Percentiles rank a stretch among this genome's conserved stretches.
Evolutionary conservation across 2,329 filamentous ascomycete species (phyloP).

Genomic region (Magnaporthales sp.): DNA sequence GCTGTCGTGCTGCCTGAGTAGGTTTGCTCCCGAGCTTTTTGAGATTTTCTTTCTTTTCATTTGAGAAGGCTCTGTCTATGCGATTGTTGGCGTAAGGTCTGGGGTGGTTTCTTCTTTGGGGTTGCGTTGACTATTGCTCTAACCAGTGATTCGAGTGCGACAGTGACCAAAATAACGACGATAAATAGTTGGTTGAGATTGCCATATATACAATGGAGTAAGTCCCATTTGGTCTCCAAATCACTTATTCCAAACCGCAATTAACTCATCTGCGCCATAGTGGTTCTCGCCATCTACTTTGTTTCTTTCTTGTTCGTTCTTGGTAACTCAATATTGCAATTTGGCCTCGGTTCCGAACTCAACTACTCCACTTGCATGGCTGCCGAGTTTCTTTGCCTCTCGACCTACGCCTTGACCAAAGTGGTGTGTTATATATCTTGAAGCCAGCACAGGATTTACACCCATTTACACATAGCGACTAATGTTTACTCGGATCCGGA

Average conservation of each 20-base stretch:
- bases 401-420: background rate
- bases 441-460: background rate
- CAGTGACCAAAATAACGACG: background rate
- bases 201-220: conserved; percentile 3
- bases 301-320: conserved; percentile 1
- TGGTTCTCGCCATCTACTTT: background rate
- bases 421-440: background rate
- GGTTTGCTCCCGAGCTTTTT: background rate
- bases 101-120: too few species aligned
- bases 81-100: too few species aligned
- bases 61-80: too few species aligned
- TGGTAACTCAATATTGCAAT: background rate
- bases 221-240: too few species aligned
- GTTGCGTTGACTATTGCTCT: background rate
- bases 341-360: background rate
- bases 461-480: background rate
- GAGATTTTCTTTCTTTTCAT: too few species aligned
- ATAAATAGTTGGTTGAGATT: background rate
- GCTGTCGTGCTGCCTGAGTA: background rate
- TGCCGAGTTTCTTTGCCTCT: background rate
- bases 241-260: background rate
- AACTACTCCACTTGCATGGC: background rate
- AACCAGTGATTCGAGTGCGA: background rate
- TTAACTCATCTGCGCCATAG: background rate
- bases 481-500: background rate